phyloP scores from a whole-genome alignment of 2,329 filamentous ascomycete genomes.

The Didymella glomerata region DNA sequence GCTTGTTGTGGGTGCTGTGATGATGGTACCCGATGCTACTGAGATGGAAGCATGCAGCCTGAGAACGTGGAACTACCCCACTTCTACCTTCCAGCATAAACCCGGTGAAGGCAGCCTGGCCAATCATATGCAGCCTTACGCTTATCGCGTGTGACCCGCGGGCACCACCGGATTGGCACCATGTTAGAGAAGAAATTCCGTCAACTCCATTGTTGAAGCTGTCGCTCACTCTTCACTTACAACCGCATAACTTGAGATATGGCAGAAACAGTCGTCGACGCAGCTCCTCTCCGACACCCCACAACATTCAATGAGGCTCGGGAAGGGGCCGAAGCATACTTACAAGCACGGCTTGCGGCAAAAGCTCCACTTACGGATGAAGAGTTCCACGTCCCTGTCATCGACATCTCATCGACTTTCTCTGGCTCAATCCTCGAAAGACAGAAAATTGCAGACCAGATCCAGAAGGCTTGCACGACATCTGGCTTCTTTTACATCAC shows the following conservation, averaged over 20 bases:
- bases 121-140: slow-evolving; percentile 5
- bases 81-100: not conserved
- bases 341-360: slow-evolving; percentile 44
- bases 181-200: not conserved
- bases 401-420: slow-evolving; percentile 51
- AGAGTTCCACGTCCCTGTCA: slow-evolving; percentile 49
- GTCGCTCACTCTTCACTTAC: not conserved
- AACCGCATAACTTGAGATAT: slow-evolving; percentile 3
- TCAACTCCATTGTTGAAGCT: not conserved
- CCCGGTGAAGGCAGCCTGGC: not conserved
- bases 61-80: not conserved
- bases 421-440: slow-evolving; percentile 43
- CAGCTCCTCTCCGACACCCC: not conserved
- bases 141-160: slow-evolving; percentile 9
- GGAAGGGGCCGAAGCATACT: slow-evolving; percentile 47
- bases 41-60: not conserved
- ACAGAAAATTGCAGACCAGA: slow-evolving; percentile 50
- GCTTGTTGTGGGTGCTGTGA: not conserved
- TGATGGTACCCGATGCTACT: no score
- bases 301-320: slow-evolving; percentile 45
- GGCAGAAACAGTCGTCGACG: slow-evolving; percentile 4
- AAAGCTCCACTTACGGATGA: slow-evolving; percentile 24
- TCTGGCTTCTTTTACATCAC: slow-evolving; percentile 56
- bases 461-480: slow-evolving; percentile 51
- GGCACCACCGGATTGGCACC: not conserved